Evolutionary conservation across 768 basidiomycete species (phyloP).

Genomic region (Udeniomyces megalosporus): DNA sequence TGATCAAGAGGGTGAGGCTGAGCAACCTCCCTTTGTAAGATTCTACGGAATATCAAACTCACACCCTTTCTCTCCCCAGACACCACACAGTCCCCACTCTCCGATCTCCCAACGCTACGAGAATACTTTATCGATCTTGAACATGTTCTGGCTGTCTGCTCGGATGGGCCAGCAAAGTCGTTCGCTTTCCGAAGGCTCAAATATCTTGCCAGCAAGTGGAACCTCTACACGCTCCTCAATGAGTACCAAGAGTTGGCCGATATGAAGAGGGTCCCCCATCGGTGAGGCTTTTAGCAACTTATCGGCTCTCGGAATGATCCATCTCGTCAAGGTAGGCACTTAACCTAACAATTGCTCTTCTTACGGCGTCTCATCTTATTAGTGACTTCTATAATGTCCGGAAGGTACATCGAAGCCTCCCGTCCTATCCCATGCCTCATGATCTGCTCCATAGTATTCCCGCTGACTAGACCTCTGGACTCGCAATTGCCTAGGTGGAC

Average conservation of each 20-base stretch:
- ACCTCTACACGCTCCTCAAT: constrained; percentile 78
- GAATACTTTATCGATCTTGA: constrained; percentile 97
- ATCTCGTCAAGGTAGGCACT: no score
- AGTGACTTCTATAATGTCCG: constrained; percentile 97
- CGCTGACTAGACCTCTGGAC: neutral
- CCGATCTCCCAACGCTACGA: constrained; percentile 63
- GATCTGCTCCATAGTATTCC: neutral
- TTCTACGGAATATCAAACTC: neutral
- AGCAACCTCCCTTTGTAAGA: neutral
- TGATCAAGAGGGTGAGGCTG: constrained; percentile 15
- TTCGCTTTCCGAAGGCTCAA: constrained; percentile 83
- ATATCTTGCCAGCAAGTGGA: constrained; percentile 84
- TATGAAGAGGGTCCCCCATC: constrained; percentile 87
- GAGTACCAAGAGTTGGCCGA: constrained; percentile 86
- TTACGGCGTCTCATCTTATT: no score
- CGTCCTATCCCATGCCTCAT: neutral
- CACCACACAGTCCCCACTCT: constrained; percentile 39
- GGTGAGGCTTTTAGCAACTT: constrained; percentile 70
- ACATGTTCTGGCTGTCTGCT: constrained; percentile 69
- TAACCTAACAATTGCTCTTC: no score
- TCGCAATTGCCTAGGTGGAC: constrained; percentile 49
- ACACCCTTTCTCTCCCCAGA: neutral
- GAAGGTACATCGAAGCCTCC: constrained; percentile 39
- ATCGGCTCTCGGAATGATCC: constrained; percentile 73
- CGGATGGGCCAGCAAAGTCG: constrained; percentile 89